Percentiles rank a stretch among this genome's conserved stretches.
phyloP scores from a whole-genome alignment of 2,329 filamentous ascomycete genomes.

The Neonectria coccinea region DNA sequence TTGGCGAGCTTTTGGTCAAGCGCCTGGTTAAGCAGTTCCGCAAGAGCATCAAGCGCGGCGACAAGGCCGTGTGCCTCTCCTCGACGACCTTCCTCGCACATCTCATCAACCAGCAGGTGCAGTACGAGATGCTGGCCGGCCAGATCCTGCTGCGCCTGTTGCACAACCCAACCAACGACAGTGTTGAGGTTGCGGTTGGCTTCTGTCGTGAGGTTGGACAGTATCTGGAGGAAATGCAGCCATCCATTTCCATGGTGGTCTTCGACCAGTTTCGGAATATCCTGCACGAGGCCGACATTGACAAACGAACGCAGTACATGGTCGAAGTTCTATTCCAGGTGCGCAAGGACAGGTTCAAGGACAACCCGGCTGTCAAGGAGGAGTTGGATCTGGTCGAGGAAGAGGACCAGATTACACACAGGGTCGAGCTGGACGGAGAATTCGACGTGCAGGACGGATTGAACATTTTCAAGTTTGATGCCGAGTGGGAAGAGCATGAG shows the following conservation, averaged over 20 bases:
- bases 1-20: slow-evolving; percentile 89
- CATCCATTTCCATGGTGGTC: slow-evolving; percentile 85
- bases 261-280: slow-evolving; percentile 98
- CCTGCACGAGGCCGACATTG: slow-evolving; percentile 95
- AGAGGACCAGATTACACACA: slow-evolving; percentile 97
- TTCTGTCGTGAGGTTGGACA: slow-evolving; percentile 93
- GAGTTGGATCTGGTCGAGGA: slow-evolving; percentile 97
- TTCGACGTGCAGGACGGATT: slow-evolving; percentile 87
- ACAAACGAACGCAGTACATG: slow-evolving; percentile 99
- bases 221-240: slow-evolving; percentile 95
- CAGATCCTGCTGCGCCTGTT: slow-evolving; percentile 93
- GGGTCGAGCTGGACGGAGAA: slow-evolving; percentile 82
- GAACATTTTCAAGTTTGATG: slow-evolving; percentile 95
- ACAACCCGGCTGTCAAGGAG: slow-evolving; percentile 89
- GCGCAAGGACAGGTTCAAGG: slow-evolving; percentile 95
- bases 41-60: slow-evolving; percentile 95
- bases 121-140: slow-evolving; percentile 91
- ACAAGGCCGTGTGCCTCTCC: slow-evolving; percentile 94
- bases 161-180: slow-evolving; percentile 96
- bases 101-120: slow-evolving; percentile 94
- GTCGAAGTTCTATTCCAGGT: slow-evolving; percentile 98
- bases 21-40: slow-evolving; percentile 91
- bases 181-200: slow-evolving; percentile 95
- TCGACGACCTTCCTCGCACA: slow-evolving; percentile 96
- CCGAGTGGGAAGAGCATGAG: slow-evolving; percentile 91